Evolutionary conservation across 2,329 filamentous ascomycete species (phyloP).

Genomic region (Fusarium armeniacum): DNA sequence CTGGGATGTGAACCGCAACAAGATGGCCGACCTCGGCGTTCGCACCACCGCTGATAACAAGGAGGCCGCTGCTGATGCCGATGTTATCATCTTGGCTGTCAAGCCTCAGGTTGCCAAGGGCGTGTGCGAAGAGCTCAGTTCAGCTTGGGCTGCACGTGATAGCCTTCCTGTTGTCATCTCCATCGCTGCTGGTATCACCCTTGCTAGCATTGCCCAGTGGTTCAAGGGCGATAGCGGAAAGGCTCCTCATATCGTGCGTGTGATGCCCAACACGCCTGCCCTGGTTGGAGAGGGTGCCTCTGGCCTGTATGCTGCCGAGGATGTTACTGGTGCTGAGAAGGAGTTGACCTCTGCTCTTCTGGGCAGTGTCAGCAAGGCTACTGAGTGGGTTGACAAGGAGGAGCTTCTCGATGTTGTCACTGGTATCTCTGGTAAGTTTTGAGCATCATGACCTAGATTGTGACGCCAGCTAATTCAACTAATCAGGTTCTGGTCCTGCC

Average conservation of each 20-base stretch:
- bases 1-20: slow-evolving; percentile 66
- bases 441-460: accelerated
- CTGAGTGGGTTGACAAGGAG: slow-evolving; percentile 65
- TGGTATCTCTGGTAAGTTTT: slow-evolving; percentile 60
- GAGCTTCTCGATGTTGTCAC: slow-evolving; percentile 66
- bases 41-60: slow-evolving; percentile 62
- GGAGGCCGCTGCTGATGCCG: slow-evolving; percentile 60
- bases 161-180: slow-evolving; percentile 62
- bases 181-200: slow-evolving; percentile 65
- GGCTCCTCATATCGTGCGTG: slow-evolving; percentile 62
- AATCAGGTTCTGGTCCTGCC: slow-evolving; percentile 63
- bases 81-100: slow-evolving; percentile 64
- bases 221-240: slow-evolving; percentile 55
- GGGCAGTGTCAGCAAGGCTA: slow-evolving; percentile 61
- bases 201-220: slow-evolving; percentile 61
- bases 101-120: slow-evolving; percentile 65
- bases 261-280: slow-evolving; percentile 68
- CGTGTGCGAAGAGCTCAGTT: slow-evolving; percentile 63
- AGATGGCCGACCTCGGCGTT: slow-evolving; percentile 62
- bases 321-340: slow-evolving; percentile 60
- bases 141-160: slow-evolving; percentile 53
- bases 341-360: slow-evolving; percentile 59
- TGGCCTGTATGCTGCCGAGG: slow-evolving; percentile 60
- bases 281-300: slow-evolving; percentile 65
- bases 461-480: background rate